Evolutionary conservation across 371 early-diverging fungal genomes (phyloP), one percentile per base, ranked within the genome.

Genomic region (Chytridium lagenaria): DNA sequence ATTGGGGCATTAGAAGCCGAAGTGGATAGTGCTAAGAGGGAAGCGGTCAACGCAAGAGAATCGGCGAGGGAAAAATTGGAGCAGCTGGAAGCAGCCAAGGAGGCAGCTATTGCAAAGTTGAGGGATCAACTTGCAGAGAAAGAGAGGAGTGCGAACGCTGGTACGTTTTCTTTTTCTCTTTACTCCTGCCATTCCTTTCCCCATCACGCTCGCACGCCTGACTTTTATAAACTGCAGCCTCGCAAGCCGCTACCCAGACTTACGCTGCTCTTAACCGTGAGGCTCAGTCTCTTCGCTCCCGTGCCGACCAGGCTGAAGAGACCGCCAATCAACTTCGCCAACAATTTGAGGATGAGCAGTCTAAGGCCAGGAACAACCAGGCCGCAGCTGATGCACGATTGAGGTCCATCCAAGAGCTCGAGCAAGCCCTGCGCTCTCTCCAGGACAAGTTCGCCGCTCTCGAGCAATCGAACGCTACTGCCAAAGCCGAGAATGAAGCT

Each of bases 201-300:
- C n/a, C n/a, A n/a, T n/a, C n/a, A n/a, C n/a, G n/a, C n/a, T n/a
- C n/a, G n/a, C n/a, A 66, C 10, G 28, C 10, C 66, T 66, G 22
- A 36, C 37, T 12, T 16, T 15, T 61, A 40, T 40, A 15, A 36
- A 10, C 44, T 7, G 15, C 28, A 68, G 50, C 50, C 19, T 31
- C 52, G 31, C 40, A 36, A 33, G 52, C 51, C 50, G 36, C 68
- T 33, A 55, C 68, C 2, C 34, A 33, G 22, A 44, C 66, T 5
- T 59, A 59, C 37, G 59, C 59, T 36, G 51, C 57, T 34, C 70
- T 69, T 7, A 59, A 55, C 31, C 30, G 59, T 5, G 70, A 69
- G 31, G 23, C 57, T 19, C 70, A 69, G 30, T 3, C 5, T n/a
- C 70, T 69, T 59, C 70, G 70, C 38, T 39, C 12, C 44, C 57